phyloP scores from a whole-genome alignment of 768 basidiomycete genomes.

The Hortiboletus flavorubellus region DNA sequence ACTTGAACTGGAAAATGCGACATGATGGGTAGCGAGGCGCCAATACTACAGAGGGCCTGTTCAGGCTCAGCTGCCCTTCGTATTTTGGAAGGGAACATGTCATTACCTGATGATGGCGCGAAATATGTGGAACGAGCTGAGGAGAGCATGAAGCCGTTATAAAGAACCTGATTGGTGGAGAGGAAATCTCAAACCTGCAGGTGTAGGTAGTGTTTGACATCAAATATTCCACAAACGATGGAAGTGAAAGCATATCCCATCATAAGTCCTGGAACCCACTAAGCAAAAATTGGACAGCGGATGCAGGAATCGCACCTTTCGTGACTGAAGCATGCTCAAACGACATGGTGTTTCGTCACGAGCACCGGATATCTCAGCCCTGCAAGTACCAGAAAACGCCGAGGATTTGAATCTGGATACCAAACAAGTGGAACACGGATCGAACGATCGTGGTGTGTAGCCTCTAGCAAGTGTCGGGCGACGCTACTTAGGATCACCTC shows the following conservation, averaged over 20 bases:
- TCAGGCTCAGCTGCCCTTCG: constrained; percentile 31
- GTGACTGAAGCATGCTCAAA: constrained; percentile 83
- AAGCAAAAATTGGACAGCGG: constrained; percentile 1
- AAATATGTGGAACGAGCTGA: constrained; percentile 84
- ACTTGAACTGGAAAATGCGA: constrained; percentile 80
- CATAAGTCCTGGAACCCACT: constrained; percentile 62
- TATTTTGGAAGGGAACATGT: neutral
- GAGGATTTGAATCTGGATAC: neutral
- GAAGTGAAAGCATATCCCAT: constrained; percentile 66
- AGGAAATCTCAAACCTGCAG: constrained; percentile 54
- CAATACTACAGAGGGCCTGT: constrained; percentile 62
- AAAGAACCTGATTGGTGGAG: neutral
- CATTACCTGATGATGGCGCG: constrained; percentile 81
- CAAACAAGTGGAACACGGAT: neutral
- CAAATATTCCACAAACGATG: constrained; percentile 73
- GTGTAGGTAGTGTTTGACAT: constrained; percentile 86
- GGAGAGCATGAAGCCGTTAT: constrained; percentile 7
- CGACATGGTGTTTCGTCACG: constrained; percentile 47
- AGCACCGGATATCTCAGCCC: neutral
- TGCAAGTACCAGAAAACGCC: neutral
- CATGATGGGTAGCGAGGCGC: constrained; percentile 70
- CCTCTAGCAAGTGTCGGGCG: neutral
- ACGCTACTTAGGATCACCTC: neutral
- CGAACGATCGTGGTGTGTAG: neutral
- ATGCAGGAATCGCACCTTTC: constrained; percentile 53